Evolutionary conservation across 305 asterid species (phyloP).

Genomic region (Solanum aculeatissimum): DNA sequence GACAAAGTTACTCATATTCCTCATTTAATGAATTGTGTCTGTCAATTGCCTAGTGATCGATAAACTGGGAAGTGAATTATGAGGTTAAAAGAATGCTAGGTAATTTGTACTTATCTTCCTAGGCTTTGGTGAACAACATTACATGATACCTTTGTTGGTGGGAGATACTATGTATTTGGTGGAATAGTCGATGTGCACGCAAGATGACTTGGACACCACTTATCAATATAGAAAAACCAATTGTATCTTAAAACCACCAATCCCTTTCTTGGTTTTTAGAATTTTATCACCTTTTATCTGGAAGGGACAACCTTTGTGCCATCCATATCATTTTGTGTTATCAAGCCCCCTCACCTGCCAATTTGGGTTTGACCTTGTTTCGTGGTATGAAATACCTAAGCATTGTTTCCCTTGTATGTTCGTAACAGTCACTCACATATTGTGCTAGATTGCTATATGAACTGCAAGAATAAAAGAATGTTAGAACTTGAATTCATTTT

Average conservation of each 20-base stretch:
- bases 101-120: not conserved
- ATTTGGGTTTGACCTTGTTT: not conserved
- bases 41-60: not conserved
- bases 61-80: not conserved
- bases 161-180: not conserved
- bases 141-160: not conserved
- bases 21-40: no score
- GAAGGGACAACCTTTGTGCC: not conserved
- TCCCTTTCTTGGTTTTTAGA: not conserved
- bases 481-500: not conserved
- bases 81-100: not conserved
- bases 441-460: not conserved
- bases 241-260: not conserved
- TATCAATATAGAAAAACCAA: not conserved
- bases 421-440: not conserved
- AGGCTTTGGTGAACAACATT: not conserved
- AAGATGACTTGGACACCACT: not conserved
- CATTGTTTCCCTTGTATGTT: not conserved
- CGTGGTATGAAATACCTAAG: not conserved
- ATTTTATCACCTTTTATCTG: not conserved
- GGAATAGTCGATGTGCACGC: not conserved
- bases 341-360: not conserved
- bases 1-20: no score
- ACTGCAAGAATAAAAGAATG: not conserved
- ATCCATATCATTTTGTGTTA: not conserved